These are phyloP conservation scores for Curvularia lunata DNA, from an alignment of 2,329 filamentous ascomycete genomes.

Conservation along the genomic window DNA sequence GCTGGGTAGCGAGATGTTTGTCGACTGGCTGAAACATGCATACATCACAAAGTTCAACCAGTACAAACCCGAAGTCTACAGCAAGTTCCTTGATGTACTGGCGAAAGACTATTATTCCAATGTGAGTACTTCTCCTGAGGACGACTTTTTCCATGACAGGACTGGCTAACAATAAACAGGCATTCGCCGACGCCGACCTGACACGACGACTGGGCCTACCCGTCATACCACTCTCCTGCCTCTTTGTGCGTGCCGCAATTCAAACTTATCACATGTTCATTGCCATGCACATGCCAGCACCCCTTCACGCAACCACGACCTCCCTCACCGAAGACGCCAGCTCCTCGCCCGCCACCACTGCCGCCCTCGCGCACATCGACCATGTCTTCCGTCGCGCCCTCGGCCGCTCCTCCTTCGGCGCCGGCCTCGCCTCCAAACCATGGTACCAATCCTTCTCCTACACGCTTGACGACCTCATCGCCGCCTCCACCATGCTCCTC, in stretches of 20 bases:
- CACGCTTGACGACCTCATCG: conserved; percentile 75
- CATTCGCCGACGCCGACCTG: conserved; percentile 87
- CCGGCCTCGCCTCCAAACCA: conserved; percentile 39
- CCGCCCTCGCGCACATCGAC: conserved; percentile 80
- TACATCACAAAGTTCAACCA: conserved; percentile 99
- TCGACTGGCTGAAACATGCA: conserved; percentile 95
- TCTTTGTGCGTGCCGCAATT: conserved; percentile 92
- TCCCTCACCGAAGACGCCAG: conserved; percentile 63
- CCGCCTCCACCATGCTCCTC: conserved; percentile 79
- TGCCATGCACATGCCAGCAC: conserved; percentile 80
- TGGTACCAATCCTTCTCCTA: conserved; percentile 51
- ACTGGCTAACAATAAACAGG: conserved; percentile 55
- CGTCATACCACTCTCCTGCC: conserved; percentile 87
- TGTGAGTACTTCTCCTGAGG: too few relatives aligned
- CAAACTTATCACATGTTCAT: conserved; percentile 99
- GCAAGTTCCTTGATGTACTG: conserved; percentile 87
- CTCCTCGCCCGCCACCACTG: conserved; percentile 73
- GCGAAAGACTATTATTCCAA: conserved; percentile 99
- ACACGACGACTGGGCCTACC: conserved; percentile 89
- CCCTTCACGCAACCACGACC: conserved; percentile 70
- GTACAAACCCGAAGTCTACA: conserved; percentile 87
- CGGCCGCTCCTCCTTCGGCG: conserved; percentile 71
- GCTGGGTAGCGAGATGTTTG: conserved; percentile 92
- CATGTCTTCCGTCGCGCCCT: conserved; percentile 77
- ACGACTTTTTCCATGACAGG: neutral